Evolutionary conservation across 1,139 yeast genomes (phyloP).

Genomic region (Meyerozyma sp.): DNA sequence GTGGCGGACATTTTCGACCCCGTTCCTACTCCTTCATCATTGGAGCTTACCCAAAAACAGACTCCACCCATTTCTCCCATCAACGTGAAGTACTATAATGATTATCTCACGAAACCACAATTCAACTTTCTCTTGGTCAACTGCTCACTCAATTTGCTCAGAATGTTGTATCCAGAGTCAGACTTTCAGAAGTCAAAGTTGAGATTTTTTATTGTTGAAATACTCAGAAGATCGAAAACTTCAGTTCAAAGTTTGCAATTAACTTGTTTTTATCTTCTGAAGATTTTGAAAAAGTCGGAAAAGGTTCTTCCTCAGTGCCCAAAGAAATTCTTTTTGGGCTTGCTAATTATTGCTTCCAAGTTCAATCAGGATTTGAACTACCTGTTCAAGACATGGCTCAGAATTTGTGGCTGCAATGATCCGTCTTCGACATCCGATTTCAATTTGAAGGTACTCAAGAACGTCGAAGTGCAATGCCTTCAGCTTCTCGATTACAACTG

Average conservation of each 20-base stretch:
- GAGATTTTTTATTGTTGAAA: constrained; percentile 53
- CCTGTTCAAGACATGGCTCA: constrained; percentile 69
- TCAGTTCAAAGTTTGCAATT: constrained; percentile 62
- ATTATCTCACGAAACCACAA: constrained; percentile 35
- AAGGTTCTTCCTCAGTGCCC: constrained; percentile 39
- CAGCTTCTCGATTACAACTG: constrained; percentile 50
- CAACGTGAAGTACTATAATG: constrained; percentile 36
- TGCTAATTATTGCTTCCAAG: constrained; percentile 66
- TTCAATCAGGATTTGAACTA: constrained; percentile 71
- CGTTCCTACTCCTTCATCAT: not conserved
- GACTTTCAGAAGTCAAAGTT: constrained; percentile 12
- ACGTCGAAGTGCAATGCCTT: constrained; percentile 53
- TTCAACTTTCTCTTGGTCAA: constrained; percentile 38
- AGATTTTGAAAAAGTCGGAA: constrained; percentile 25
- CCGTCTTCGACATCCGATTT: constrained; percentile 10
- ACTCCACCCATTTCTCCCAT: constrained; percentile 20
- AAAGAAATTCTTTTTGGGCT: constrained; percentile 59
- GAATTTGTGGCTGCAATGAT: constrained; percentile 54
- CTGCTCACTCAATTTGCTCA: constrained; percentile 32
- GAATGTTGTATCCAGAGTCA: constrained; percentile 23
- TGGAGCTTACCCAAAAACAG: not conserved
- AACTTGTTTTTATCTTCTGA: constrained; percentile 57
- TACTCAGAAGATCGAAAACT: constrained; percentile 63
- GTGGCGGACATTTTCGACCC: constrained; percentile 1
- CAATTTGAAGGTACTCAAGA: constrained; percentile 39